These are phyloP conservation scores for Phaeoacremonium minimum DNA, from an alignment of 2,329 filamentous ascomycete species.

Conservation along the genomic window DNA sequence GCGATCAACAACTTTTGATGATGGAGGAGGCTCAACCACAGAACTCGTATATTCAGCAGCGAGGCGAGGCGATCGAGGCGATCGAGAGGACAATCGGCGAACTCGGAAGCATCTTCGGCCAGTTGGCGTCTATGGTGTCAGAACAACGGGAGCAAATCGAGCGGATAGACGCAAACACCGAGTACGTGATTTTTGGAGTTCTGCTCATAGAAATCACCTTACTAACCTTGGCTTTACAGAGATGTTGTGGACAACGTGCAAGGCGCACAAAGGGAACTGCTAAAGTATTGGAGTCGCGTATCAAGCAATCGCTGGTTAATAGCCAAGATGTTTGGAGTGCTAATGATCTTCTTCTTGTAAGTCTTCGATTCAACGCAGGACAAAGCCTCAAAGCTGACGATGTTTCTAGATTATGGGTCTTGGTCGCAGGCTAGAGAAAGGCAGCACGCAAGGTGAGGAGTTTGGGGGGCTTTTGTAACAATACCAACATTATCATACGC, in stretches of 20 bases:
- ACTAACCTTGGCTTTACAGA: constrained; percentile 4
- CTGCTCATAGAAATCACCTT: not conserved
- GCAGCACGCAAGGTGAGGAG: constrained; percentile 3
- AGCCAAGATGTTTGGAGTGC: constrained; percentile 77
- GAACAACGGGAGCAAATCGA: constrained; percentile 94
- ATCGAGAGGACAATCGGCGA: constrained; percentile 95
- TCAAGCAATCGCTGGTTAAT: constrained; percentile 90
- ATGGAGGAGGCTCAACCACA: constrained; percentile 88
- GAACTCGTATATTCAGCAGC: constrained; percentile 87
- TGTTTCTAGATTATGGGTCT: constrained; percentile 56
- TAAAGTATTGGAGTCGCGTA: constrained; percentile 95
- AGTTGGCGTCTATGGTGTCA: constrained; percentile 92
- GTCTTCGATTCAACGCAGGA: constrained; percentile 10
- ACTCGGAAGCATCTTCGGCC: constrained; percentile 83
- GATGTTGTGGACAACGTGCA: constrained; percentile 97
- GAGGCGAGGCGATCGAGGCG: constrained; percentile 92
- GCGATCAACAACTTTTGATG: constrained; percentile 82
- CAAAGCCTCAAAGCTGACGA: constrained; percentile 6
- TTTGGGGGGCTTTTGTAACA: constrained; percentile 10
- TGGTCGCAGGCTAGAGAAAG: constrained; percentile 49
- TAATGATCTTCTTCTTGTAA: constrained; percentile 88
- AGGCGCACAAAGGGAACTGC: constrained; percentile 86
- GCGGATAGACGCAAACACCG: constrained; percentile 19
- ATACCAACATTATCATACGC: constrained; percentile 7
- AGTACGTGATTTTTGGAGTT: too few species aligned